phyloP scores from a whole-genome alignment of 352 stramenopile species.

The Globisporangium echinulatum region DNA sequence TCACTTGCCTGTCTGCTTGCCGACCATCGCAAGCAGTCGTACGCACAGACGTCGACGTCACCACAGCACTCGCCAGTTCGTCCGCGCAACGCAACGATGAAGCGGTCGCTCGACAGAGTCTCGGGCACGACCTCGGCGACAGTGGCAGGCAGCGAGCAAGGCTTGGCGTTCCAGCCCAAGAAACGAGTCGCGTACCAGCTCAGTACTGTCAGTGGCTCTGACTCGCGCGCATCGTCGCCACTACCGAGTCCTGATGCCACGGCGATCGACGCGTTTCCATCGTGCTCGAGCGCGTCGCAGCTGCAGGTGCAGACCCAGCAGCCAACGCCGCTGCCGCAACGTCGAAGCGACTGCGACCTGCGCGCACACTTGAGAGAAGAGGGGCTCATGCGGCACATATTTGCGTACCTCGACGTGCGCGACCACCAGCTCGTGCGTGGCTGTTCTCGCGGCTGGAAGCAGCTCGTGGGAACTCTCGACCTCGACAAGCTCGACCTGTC shows the following conservation, averaged over 20 bases:
- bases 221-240: neutral
- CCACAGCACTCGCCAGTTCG: neutral
- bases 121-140: slow-evolving; percentile 6
- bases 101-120: slow-evolving; percentile 41
- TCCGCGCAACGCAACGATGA: slow-evolving; percentile 18
- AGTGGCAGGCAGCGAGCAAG: slow-evolving; percentile 6
- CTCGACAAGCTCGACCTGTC: slow-evolving; percentile 69
- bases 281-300: neutral
- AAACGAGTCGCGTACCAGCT: slow-evolving; percentile 11
- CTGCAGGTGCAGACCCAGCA: neutral
- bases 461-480: slow-evolving; percentile 56
- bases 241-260: slow-evolving; percentile 1
- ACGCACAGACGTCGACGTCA: too few relatives aligned
- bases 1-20: neutral
- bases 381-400: slow-evolving; percentile 46
- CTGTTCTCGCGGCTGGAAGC: slow-evolving; percentile 54
- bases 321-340: neutral
- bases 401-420: slow-evolving; percentile 66
- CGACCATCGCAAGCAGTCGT: too few relatives aligned
- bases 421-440: slow-evolving; percentile 63
- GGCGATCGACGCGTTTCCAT: neutral
- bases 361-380: slow-evolving; percentile 49
- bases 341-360: slow-evolving; percentile 19
- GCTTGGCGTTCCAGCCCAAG: slow-evolving; percentile 12
- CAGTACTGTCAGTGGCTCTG: neutral